These are phyloP conservation scores for Pseudopyricularia cyperi DNA, from an alignment of 2,329 filamentous ascomycete genomes.

Conservation along the genomic window DNA sequence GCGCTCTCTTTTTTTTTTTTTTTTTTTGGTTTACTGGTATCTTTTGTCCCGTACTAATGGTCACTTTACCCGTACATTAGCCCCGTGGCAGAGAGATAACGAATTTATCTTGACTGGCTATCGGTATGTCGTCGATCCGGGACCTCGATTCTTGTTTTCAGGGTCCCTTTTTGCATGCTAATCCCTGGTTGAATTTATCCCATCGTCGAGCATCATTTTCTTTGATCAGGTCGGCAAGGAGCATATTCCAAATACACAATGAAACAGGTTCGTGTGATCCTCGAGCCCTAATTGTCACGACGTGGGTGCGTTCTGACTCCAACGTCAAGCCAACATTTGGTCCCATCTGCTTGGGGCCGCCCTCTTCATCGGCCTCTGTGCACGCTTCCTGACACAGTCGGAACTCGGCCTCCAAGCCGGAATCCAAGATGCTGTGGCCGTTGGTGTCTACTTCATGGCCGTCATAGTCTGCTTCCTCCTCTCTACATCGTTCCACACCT, in stretches of 20 bases:
- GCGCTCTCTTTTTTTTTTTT: background rate
- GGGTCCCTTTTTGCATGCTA: background rate
- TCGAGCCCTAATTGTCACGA: background rate
- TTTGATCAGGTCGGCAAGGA: background rate
- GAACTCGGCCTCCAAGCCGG: background rate
- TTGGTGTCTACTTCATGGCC: constrained; percentile 11
- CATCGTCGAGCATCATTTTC: background rate
- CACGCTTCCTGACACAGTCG: constrained; percentile 4
- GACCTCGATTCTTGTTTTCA: too few species aligned
- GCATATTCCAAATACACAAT: background rate
- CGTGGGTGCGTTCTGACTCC: background rate
- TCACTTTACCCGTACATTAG: background rate
- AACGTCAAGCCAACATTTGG: constrained; percentile 14
- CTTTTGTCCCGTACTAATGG: too few species aligned
- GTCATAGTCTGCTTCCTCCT: constrained; percentile 14
- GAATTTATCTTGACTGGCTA: constrained; percentile 1
- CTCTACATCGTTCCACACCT: constrained; percentile 14
- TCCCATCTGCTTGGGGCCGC: constrained; percentile 14
- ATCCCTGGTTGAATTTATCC: background rate
- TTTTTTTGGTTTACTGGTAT: too few species aligned
- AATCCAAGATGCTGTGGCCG: constrained; percentile 7
- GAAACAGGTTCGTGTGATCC: background rate
- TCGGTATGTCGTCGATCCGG: background rate
- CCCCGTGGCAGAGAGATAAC: constrained; percentile 1
- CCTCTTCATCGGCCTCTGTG: constrained; percentile 9